Evolutionary conservation across 2,329 filamentous ascomycete species (phyloP).

Genomic region (Talaromyces sp.): DNA sequence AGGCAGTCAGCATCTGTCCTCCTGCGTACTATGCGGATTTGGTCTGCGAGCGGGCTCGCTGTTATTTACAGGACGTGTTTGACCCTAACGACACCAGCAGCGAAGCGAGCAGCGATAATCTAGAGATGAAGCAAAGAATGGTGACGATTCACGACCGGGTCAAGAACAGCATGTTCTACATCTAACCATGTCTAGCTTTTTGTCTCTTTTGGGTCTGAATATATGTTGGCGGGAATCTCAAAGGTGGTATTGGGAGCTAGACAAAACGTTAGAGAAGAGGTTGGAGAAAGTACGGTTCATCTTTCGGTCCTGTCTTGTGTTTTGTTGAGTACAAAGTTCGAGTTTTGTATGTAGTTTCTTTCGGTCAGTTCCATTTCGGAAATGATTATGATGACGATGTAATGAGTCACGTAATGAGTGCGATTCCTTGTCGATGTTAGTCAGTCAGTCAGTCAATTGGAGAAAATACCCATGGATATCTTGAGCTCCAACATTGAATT

Average conservation of each 20-base stretch:
- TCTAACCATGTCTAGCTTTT: not conserved
- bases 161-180: conserved; percentile 22
- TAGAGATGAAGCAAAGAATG: conserved; percentile 15
- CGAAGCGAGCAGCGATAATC: conserved; percentile 26
- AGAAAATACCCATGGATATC: not conserved
- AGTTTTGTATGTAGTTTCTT: not conserved
- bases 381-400: not conserved
- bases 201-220: not conserved
- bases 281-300: not conserved
- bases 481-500: too few relatives aligned
- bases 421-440: not conserved
- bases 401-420: not conserved
- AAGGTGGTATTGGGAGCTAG: not conserved
- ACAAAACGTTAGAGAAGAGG: not conserved
- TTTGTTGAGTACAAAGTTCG: not conserved
- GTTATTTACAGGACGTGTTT: conserved; percentile 66
- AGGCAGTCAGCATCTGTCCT: conserved; percentile 81
- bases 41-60: conserved; percentile 72
- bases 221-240: not conserved
- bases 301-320: not conserved
- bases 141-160: conserved; percentile 23
- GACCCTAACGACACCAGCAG: conserved; percentile 39
- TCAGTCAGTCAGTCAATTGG: not conserved
- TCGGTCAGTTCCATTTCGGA: not conserved
- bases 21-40: conserved; percentile 90